Evolutionary conservation across 2,329 filamentous ascomycete genomes (phyloP).

Genomic region (Neonectria magnoliae): DNA sequence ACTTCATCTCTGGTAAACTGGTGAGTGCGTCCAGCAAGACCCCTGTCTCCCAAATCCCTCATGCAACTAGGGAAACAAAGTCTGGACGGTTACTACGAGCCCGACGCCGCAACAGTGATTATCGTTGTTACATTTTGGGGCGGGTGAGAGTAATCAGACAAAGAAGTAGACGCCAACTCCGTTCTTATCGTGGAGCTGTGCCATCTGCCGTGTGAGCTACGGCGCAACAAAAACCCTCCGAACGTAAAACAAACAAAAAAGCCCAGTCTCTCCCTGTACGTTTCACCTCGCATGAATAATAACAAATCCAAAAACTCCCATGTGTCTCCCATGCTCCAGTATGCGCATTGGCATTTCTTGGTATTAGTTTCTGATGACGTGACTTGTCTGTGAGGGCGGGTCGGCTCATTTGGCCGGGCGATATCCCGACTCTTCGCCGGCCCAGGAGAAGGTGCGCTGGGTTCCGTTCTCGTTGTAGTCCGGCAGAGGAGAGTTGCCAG

Average conservation of each 20-base stretch:
- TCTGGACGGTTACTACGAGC: background rate
- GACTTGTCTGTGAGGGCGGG: background rate
- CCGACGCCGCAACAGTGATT: constrained; percentile 1
- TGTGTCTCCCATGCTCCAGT: constrained; percentile 6
- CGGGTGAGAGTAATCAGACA: background rate
- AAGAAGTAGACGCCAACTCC: background rate
- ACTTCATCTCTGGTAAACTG: background rate
- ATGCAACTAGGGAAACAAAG: background rate
- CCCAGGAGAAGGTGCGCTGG: constrained; percentile 45
- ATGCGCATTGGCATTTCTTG: background rate
- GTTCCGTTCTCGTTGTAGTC: constrained; percentile 37
- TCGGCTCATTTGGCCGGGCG: constrained; percentile 32
- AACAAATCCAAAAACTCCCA: constrained; percentile 1
- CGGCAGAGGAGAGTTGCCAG: constrained; percentile 49
- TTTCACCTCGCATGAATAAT: background rate
- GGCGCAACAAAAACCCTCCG: background rate
- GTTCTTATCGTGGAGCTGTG: background rate
- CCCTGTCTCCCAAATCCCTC: too few species aligned
- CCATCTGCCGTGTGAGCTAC: constrained; percentile 2
- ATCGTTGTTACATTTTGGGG: constrained; percentile 6
- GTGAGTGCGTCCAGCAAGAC: background rate
- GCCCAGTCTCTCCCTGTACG: background rate
- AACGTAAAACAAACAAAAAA: background rate
- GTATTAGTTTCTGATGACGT: background rate
- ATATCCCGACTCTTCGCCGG: constrained; percentile 42